Evolutionary conservation across 2,329 filamentous ascomycete genomes (phyloP), one percentile per base, ranked within the genome.

Genomic region (Nemania sp.): DNA sequence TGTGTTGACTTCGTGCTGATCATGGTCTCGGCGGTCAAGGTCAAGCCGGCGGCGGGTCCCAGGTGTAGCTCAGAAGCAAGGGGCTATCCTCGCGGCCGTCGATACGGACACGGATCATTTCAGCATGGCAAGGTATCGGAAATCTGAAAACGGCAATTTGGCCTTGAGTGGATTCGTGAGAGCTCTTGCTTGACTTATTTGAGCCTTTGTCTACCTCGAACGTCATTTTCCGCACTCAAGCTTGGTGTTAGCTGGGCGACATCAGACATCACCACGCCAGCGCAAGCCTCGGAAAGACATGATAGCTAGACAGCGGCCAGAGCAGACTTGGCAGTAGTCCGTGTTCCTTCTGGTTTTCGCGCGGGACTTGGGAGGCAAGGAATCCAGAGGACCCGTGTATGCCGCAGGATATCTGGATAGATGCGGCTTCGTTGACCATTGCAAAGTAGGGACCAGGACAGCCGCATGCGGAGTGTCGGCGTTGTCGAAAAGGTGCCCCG

Each of bases 1-100:
- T 76, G 75, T 15, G 81, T 96, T 57, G 91, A 96, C 69, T 75
- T 97, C 47, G 91, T 96, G 67, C 78, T 97, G 59, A 91, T 96
- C 1, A 86, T 97, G 62, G 92, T 92, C 1, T 97, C 92, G 0
- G 90, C 88, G 21, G 87, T 90, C 0, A 80, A 82, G 47, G 91
- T 97, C 0, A 91, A 84, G 65, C 91, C 92, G 0, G 92, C 92
- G 0, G 91, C 91, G 0, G 90, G 0, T 91, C 91, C 1, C 80
- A 84, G n/a, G n/a, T n/a, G n/a, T n/a, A n/a, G n/a, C n/a, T n/a
- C n/a, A n/a, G n/a, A n/a, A n/a, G n/a, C n/a, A n/a, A n/a, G n/a
- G n/a, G n/a, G n/a, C n/a, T n/a, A n/a, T n/a, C n/a, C 82, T 96
- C 6, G 91, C 87, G 0, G 87, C 90, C 1, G 79, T 96, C 51